A percentile compares a stretch with the other conserved stretches of the same genome.
phyloP scores from a whole-genome alignment of 257 asterid genomes.

The Solanum piurae region DNA sequence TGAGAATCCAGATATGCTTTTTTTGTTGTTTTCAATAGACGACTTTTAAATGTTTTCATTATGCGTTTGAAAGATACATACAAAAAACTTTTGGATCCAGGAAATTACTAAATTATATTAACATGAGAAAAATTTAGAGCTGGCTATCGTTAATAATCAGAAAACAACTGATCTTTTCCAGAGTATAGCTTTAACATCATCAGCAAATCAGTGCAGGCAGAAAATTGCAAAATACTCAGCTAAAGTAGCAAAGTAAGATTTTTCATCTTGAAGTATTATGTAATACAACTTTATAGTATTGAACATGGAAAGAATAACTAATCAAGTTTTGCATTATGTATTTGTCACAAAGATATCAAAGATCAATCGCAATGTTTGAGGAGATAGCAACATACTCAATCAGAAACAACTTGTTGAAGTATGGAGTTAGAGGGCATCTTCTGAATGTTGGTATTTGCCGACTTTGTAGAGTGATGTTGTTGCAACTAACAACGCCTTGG shows the following conservation, averaged over 20 bases:
- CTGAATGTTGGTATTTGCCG: too few relatives aligned
- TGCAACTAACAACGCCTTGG: too few relatives aligned
- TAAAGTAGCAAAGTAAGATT: conserved; percentile 57
- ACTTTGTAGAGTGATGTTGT: too few relatives aligned
- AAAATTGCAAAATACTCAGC: too few relatives aligned
- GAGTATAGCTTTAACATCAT: conserved; percentile 62
- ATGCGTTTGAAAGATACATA: too few relatives aligned
- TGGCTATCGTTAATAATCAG: background rate
- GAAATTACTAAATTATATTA: conserved; percentile 13
- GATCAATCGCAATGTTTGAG: conserved; percentile 74
- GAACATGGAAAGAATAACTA: background rate
- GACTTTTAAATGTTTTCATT: too few relatives aligned
- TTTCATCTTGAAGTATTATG: background rate
- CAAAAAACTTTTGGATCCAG: background rate
- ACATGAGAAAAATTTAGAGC: too few relatives aligned
- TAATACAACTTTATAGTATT: background rate
- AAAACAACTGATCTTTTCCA: conserved; percentile 80
- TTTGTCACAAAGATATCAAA: conserved; percentile 54
- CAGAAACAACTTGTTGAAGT: too few relatives aligned
- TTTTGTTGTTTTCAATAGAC: too few relatives aligned
- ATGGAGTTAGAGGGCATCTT: too few relatives aligned
- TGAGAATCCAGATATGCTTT: background rate
- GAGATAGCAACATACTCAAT: conserved; percentile 71
- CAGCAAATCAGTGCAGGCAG: conserved; percentile 42
- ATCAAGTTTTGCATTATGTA: background rate